Conservation (phyloP, 2,329 filamentous ascomycete genomes). For the Microsporum ferrugineum region DNA sequence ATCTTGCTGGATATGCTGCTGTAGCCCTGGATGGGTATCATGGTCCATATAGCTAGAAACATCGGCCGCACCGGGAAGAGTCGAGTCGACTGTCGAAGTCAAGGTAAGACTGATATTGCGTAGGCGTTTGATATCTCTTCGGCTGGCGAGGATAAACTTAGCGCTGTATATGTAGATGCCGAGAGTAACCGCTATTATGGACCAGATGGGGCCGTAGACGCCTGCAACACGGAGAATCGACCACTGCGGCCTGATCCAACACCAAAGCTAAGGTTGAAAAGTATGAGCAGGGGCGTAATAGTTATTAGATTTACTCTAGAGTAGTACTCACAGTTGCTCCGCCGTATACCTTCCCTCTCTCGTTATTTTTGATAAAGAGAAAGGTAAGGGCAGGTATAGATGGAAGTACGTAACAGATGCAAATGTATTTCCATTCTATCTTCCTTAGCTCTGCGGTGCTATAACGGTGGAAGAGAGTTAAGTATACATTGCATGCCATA, state of each 20-base stretch:
- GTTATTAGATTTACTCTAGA: neutral
- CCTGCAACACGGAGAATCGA: constrained; percentile 60
- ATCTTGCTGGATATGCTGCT: neutral
- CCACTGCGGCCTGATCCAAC: constrained; percentile 59
- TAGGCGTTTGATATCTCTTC: neutral
- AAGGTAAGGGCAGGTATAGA: constrained; percentile 57
- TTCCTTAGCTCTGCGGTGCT: constrained; percentile 51
- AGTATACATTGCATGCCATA: constrained; percentile 74
- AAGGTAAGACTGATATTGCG: neutral
- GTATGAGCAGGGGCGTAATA: neutral
- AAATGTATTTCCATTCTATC: constrained; percentile 60
- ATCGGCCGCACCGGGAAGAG: neutral
- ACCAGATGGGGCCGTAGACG: constrained; percentile 51
- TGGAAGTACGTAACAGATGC: constrained; percentile 61
- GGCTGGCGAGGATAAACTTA: neutral
- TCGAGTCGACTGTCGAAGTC: neutral
- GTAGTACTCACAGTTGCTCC: constrained; percentile 48
- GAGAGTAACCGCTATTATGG: constrained; percentile 30
- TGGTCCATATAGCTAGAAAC: neutral
- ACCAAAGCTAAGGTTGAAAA: constrained; percentile 54
- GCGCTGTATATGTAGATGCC: constrained; percentile 26
- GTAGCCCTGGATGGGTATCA: neutral
- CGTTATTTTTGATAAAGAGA: constrained; percentile 49
- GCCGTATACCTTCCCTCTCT: constrained; percentile 54
- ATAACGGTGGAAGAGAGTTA: constrained; percentile 68